Evolutionary conservation across 495 filamentous ascomycete genomes (phyloP).

Genomic region (Penicillium lividum): DNA sequence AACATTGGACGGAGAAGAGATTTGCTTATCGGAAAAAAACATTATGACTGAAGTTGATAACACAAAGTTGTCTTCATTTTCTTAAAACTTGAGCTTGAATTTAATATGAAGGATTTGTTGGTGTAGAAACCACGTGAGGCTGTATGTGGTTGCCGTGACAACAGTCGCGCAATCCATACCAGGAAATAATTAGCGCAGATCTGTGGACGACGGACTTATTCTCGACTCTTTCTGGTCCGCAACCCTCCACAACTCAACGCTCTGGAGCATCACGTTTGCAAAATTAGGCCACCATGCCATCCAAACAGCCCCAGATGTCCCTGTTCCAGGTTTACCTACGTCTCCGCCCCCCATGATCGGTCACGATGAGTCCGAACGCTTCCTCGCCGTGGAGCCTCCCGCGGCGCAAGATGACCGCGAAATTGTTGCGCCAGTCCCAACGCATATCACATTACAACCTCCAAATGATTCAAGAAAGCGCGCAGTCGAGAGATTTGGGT

Average conservation of each 20-base stretch:
- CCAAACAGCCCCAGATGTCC: conserved; percentile 53
- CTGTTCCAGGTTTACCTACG: conserved; percentile 94
- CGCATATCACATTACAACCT: conserved; percentile 85
- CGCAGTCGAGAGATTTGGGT: conserved; percentile 89
- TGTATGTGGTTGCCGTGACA: conserved; percentile 20
- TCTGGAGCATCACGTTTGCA: neutral
- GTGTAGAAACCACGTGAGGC: neutral
- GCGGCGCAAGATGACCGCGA: conserved; percentile 32
- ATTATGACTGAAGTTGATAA: too few relatives aligned
- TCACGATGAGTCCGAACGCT: conserved; percentile 59
- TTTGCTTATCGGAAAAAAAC: too few relatives aligned
- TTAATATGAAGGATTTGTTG: too few relatives aligned
- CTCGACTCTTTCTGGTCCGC: conserved; percentile 12
- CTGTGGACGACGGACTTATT: conserved; percentile 18
- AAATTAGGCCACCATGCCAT: conserved; percentile 23
- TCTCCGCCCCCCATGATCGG: conserved; percentile 67
- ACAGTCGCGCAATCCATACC: conserved; percentile 13
- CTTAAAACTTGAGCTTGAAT: neutral
- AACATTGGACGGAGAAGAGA: neutral
- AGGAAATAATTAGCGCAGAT: conserved; percentile 19
- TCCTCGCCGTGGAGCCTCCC: conserved; percentile 71
- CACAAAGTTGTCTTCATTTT: too few relatives aligned
- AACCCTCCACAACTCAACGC: conserved; percentile 17
- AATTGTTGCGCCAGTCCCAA: conserved; percentile 53
- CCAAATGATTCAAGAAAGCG: conserved; percentile 76